phyloP scores from a whole-genome alignment of 352 stramenopile genomes.

The Blastocystis sp. region DNA sequence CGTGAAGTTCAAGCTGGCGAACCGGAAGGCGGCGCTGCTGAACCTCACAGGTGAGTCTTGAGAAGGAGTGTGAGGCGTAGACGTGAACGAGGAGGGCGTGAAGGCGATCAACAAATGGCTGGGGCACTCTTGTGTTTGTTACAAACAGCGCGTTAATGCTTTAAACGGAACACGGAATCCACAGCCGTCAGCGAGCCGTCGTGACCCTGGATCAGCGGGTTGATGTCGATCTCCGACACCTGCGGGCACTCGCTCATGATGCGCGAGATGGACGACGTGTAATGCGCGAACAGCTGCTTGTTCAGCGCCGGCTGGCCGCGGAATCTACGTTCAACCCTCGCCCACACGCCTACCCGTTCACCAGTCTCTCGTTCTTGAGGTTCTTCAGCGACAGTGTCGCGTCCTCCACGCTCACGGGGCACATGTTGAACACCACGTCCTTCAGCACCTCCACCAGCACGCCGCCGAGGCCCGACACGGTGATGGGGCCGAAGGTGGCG shows the following conservation, averaged over 20 bases:
- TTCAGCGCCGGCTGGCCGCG: slow-evolving; percentile 32
- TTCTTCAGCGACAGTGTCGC: slow-evolving; percentile 28
- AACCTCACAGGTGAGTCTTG: too few species aligned
- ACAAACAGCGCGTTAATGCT: slow-evolving; percentile 1
- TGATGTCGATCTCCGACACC: slow-evolving; percentile 65
- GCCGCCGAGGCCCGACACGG: slow-evolving; percentile 17
- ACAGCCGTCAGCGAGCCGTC: slow-evolving; percentile 68
- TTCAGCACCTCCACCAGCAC: slow-evolving; percentile 51
- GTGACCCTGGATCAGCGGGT: slow-evolving; percentile 66
- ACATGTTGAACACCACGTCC: slow-evolving; percentile 66
- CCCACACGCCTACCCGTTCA: slow-evolving; percentile 10
- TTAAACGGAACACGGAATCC: slow-evolving; percentile 68
- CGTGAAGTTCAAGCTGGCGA: too few species aligned
- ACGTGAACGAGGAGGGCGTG: too few species aligned
- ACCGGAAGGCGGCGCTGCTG: too few species aligned
- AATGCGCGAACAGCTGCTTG: slow-evolving; percentile 41
- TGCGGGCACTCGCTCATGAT: slow-evolving; percentile 49
- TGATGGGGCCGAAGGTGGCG: slow-evolving; percentile 43
- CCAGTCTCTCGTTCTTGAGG: slow-evolving; percentile 19
- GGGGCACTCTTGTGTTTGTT: too few species aligned
- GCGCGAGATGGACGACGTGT: slow-evolving; percentile 21
- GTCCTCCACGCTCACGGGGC: slow-evolving; percentile 42
- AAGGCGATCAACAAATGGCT: too few species aligned
- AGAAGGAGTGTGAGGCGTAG: too few species aligned
- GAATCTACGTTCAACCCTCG: not conserved